Evolutionary conservation across 768 basidiomycete genomes (phyloP).

Genomic region (Suillus variegatus): DNA sequence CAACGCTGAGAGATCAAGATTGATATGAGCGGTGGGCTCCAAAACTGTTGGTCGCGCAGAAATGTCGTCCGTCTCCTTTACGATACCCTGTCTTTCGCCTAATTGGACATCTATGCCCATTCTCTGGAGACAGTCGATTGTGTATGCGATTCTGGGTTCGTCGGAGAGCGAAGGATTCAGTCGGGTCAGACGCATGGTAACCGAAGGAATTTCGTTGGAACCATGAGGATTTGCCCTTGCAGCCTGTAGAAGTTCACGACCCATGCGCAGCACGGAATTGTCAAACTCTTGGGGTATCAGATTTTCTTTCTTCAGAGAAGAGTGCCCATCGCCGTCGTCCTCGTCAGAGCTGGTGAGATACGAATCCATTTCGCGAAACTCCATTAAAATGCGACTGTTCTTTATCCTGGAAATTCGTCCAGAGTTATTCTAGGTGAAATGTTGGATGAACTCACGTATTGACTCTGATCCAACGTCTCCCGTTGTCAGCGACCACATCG

Average conservation of each 20-base stretch:
- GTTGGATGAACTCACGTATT: conserved; percentile 67
- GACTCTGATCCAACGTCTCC: conserved; percentile 77
- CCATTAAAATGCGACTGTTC: conserved; percentile 71
- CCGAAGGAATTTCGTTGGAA: conserved; percentile 38
- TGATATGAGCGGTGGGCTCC: conserved; percentile 60
- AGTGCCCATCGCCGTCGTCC: conserved; percentile 44
- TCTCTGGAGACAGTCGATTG: conserved; percentile 51
- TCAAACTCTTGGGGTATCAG: conserved; percentile 58
- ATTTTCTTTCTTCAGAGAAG: conserved; percentile 4
- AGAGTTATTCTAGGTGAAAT: conserved; percentile 4
- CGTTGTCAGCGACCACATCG: conserved; percentile 77
- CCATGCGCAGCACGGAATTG: conserved; percentile 75
- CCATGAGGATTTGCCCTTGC: conserved; percentile 51
- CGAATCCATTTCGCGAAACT: conserved; percentile 85
- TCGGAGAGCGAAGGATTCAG: conserved; percentile 46
- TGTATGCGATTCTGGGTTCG: conserved; percentile 63
- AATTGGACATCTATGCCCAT: conserved; percentile 71
- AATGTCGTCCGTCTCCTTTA: conserved; percentile 17
- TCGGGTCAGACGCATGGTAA: conserved; percentile 72
- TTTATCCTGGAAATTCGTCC: conserved; percentile 57
- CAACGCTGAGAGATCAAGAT: conserved; percentile 82
- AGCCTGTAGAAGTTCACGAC: conserved; percentile 63
- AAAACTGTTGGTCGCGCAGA: conserved; percentile 21
- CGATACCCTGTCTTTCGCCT: conserved; percentile 48
- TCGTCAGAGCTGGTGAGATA: conserved; percentile 59